These are phyloP conservation scores for Amyloporia xantha DNA, from an alignment of 768 basidiomycete genomes.

Conservation along the genomic window DNA sequence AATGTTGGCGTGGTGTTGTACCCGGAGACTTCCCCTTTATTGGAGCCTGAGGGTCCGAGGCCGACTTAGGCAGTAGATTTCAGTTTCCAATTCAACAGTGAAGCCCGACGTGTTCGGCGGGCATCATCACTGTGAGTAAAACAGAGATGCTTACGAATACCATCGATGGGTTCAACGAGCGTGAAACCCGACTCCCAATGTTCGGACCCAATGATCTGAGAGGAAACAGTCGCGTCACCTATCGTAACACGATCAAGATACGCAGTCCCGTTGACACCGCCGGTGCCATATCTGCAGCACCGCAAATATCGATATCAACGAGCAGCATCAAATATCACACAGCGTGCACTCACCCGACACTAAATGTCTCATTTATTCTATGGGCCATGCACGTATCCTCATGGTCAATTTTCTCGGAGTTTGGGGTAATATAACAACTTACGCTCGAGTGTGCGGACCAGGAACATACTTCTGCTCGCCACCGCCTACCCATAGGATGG, in stretches of 20 bases:
- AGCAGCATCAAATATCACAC: not conserved
- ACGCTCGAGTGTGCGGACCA: slow-evolving; percentile 3
- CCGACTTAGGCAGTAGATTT: slow-evolving; percentile 1
- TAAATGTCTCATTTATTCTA: slow-evolving; percentile 1
- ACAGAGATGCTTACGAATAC: slow-evolving; percentile 4
- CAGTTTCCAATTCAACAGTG: not conserved
- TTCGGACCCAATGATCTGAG: slow-evolving; percentile 6
- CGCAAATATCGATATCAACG: not conserved
- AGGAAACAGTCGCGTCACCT: slow-evolving; percentile 1
- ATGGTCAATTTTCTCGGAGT: not conserved
- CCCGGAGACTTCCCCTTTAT: slow-evolving; percentile 2
- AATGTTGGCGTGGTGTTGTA: slow-evolving; percentile 4
- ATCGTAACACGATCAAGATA: slow-evolving; percentile 6
- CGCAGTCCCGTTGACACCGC: slow-evolving; percentile 3
- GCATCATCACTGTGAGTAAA: not conserved
- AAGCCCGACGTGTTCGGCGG: too few species aligned
- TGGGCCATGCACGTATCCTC: not conserved
- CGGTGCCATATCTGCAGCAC: slow-evolving; percentile 1
- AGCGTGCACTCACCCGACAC: not conserved
- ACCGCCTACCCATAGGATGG: slow-evolving; percentile 6
- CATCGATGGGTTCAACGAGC: slow-evolving; percentile 2
- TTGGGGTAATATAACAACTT: not conserved
- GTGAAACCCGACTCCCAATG: not conserved
- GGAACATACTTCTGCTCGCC: not conserved
- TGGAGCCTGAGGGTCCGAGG: slow-evolving; percentile 4